A percentile compares a stretch with the other conserved stretches of the same genome.
These are phyloP conservation scores for Solanum tarapatanum DNA, from an alignment of 257 asterid genomes.

Conservation along the genomic window DNA sequence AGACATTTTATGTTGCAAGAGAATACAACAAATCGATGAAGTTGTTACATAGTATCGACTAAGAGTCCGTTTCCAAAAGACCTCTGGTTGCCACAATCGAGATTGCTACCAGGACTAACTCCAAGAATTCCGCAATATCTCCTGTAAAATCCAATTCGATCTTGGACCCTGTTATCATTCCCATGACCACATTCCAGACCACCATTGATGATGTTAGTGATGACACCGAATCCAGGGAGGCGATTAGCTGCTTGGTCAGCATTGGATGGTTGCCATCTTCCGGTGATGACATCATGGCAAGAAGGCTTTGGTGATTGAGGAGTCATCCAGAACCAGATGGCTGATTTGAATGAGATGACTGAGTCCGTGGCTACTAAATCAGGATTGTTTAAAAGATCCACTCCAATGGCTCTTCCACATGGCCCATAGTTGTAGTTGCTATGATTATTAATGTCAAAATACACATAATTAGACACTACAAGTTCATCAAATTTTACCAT, in stretches of 20 bases:
- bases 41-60: not conserved
- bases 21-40: not conserved
- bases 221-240: constrained; percentile 18
- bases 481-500: too few relatives aligned
- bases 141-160: constrained; percentile 20
- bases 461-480: not conserved
- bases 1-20: not conserved
- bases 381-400: constrained; percentile 10
- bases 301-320: constrained; percentile 25
- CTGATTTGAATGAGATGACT: constrained; percentile 19
- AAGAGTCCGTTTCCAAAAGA: not conserved
- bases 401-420: constrained; percentile 18
- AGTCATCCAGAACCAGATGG: constrained; percentile 30
- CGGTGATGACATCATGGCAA: constrained; percentile 18
- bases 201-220: constrained; percentile 28
- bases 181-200: constrained; percentile 26
- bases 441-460: not conserved
- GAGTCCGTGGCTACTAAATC: constrained; percentile 14
- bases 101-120: constrained; percentile 10
- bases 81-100: constrained; percentile 14
- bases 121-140: constrained; percentile 10
- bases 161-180: not conserved
- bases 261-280: constrained; percentile 14
- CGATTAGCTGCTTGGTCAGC: constrained; percentile 8
- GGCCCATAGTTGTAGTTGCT: constrained; percentile 30